Evolutionary conservation across 805 yeast species (phyloP).

Genomic region (Metschnikowia dekortorum): DNA sequence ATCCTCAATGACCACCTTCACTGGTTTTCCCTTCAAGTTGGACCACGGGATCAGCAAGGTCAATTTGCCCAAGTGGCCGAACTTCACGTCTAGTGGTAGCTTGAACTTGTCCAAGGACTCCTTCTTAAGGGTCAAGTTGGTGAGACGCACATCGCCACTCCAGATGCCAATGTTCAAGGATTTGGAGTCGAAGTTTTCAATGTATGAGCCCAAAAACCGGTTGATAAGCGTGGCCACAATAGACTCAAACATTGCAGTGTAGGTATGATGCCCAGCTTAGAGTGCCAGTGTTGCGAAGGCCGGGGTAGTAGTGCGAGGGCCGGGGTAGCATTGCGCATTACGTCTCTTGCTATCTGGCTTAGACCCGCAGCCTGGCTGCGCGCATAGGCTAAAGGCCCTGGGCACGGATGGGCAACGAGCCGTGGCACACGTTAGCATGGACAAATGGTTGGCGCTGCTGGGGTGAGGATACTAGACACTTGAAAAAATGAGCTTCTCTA

Average conservation of each 20-base stretch:
- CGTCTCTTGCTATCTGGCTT: neutral
- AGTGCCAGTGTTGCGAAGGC: neutral
- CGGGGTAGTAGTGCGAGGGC: neutral
- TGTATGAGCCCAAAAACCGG: slow-evolving; percentile 64
- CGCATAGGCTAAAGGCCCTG: neutral
- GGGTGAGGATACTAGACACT: too few species aligned
- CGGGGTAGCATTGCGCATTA: neutral
- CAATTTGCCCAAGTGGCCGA: slow-evolving; percentile 86
- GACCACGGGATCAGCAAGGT: slow-evolving; percentile 97
- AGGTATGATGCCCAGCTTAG: neutral
- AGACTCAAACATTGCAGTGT: slow-evolving; percentile 53
- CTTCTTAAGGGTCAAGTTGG: slow-evolving; percentile 71
- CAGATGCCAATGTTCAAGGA: slow-evolving; percentile 94
- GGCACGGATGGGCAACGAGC: too few species aligned
- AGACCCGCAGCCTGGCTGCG: neutral
- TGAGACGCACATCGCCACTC: slow-evolving; percentile 92
- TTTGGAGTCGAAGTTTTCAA: slow-evolving; percentile 93
- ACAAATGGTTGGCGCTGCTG: too few species aligned
- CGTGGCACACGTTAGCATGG: too few species aligned
- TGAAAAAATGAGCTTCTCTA: too few species aligned
- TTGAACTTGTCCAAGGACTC: slow-evolving; percentile 86
- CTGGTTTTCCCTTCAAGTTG: slow-evolving; percentile 87
- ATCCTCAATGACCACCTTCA: slow-evolving; percentile 79
- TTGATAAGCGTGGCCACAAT: slow-evolving; percentile 61
- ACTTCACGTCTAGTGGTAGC: slow-evolving; percentile 80